These are phyloP conservation scores for Trichocladium uniseriatum DNA, from an alignment of 495 filamentous ascomycete species.

Conservation along the genomic window DNA sequence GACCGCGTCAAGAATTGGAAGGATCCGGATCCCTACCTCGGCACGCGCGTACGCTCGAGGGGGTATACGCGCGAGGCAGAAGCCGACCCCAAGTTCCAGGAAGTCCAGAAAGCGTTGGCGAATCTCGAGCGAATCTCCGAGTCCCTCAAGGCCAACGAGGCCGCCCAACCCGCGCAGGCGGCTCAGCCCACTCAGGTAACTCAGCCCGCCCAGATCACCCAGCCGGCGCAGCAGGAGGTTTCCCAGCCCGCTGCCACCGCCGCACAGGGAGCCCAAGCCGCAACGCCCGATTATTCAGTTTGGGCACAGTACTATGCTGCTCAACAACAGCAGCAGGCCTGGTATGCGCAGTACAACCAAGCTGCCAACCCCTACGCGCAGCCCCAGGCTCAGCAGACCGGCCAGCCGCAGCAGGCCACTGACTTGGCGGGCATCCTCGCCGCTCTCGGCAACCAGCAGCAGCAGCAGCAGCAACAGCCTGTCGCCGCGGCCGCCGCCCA, in stretches of 20 bases:
- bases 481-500: slow-evolving; percentile 1
- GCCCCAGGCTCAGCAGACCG: slow-evolving; percentile 3
- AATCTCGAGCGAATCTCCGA: slow-evolving; percentile 24
- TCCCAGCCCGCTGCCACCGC: background rate
- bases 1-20: slow-evolving; percentile 28
- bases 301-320: slow-evolving; percentile 27
- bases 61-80: slow-evolving; percentile 23
- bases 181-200: background rate
- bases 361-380: slow-evolving; percentile 16
- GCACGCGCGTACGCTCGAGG: slow-evolving; percentile 13
- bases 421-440: slow-evolving; percentile 19
- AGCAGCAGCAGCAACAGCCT: background rate
- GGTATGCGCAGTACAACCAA: slow-evolving; percentile 24
- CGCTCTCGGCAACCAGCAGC: slow-evolving; percentile 13
- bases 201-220: slow-evolving; percentile 10
- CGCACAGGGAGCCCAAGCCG: slow-evolving; percentile 6
- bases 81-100: slow-evolving; percentile 25
- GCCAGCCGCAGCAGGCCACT: slow-evolving; percentile 7
- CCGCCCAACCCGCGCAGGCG: slow-evolving; percentile 20
- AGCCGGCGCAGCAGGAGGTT: slow-evolving; percentile 2
- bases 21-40: slow-evolving; percentile 25
- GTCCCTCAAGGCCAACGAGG: slow-evolving; percentile 10
- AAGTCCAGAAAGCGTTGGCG: slow-evolving; percentile 23
- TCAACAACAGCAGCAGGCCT: slow-evolving; percentile 20
- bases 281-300: slow-evolving; percentile 18